Conservation (phyloP, 1,284 basidiomycete species). For the Marasmius fiardii region DNA sequence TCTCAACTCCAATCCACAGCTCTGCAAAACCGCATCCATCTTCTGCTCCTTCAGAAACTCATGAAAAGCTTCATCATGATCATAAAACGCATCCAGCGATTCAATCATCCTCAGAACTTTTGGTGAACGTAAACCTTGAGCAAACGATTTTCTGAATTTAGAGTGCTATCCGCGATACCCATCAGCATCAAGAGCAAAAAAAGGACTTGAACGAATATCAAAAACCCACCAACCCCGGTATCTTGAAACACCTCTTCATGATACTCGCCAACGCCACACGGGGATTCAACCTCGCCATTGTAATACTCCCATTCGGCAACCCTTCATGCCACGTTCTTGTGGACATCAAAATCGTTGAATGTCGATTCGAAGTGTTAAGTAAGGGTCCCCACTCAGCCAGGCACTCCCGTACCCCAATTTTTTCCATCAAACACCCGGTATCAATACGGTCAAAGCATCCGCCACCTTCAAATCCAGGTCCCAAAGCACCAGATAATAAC, state of each 20-base stretch:
- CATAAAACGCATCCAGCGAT: slow-evolving; percentile 36
- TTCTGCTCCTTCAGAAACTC: slow-evolving; percentile 27
- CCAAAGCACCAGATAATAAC: slow-evolving; percentile 28
- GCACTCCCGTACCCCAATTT: slow-evolving; percentile 28
- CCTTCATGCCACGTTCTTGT: slow-evolving; percentile 32
- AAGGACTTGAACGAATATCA: neutral
- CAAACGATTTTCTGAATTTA: slow-evolving; percentile 13
- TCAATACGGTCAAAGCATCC: slow-evolving; percentile 36
- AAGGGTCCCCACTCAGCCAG: slow-evolving; percentile 36
- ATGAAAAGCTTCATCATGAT: slow-evolving; percentile 33
- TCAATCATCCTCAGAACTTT: slow-evolving; percentile 29
- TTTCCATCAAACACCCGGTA: slow-evolving; percentile 32
- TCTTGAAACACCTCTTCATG: slow-evolving; percentile 27
- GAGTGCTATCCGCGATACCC: slow-evolving; percentile 16
- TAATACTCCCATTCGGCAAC: slow-evolving; percentile 18
- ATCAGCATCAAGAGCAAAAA: neutral
- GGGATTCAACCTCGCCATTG: slow-evolving; percentile 28
- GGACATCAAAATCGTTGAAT: slow-evolving; percentile 33
- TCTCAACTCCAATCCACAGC: slow-evolving; percentile 25
- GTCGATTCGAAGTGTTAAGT: slow-evolving; percentile 29
- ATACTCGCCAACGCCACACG: slow-evolving; percentile 26
- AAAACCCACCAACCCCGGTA: slow-evolving; percentile 24
- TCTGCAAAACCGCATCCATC: slow-evolving; percentile 18
- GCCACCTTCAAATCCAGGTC: slow-evolving; percentile 32
- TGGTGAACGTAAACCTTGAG: slow-evolving; percentile 27